A percentile compares a stretch with the other conserved stretches of the same genome.
Evolutionary conservation across 2,329 filamentous ascomycete genomes (phyloP).

Genomic region (Fusarium pilosicola): DNA sequence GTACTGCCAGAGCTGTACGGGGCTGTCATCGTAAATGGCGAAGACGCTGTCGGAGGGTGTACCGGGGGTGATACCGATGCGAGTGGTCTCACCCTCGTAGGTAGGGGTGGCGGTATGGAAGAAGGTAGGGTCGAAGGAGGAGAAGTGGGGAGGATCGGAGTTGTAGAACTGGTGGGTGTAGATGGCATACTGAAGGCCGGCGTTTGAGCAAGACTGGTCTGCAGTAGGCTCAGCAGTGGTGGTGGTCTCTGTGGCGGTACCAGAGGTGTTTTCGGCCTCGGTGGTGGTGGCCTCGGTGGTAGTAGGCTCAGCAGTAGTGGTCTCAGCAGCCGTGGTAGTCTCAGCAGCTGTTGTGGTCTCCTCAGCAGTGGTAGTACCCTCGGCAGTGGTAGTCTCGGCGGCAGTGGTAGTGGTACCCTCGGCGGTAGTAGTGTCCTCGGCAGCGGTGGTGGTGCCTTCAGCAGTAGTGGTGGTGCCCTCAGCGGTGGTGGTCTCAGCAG

Average conservation of each 20-base stretch:
- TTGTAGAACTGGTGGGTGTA: neutral
- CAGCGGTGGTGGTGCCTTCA: neutral
- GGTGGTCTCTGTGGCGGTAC: neutral
- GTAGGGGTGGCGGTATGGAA: neutral
- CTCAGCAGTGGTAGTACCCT: neutral
- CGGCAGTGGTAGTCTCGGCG: neutral
- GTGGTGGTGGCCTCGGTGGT: neutral
- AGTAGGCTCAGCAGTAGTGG: neutral
- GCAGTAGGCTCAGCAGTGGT: neutral
- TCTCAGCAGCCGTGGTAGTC: neutral
- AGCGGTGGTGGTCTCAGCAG: neutral
- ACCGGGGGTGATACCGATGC: constrained; percentile 3
- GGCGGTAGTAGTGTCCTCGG: neutral
- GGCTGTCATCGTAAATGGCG: constrained; percentile 6
- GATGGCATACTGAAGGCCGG: constrained; percentile 5
- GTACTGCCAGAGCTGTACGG: neutral
- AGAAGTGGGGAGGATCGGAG: constrained; percentile 1
- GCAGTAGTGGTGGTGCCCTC: neutral
- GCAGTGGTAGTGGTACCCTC: neutral
- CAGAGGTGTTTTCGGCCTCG: neutral
- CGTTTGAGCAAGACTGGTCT: constrained; percentile 10
- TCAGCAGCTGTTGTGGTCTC: neutral
- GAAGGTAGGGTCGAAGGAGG: neutral
- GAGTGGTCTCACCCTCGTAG: neutral
- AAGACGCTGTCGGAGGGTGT: neutral